Evolutionary conservation across 176 grass and related monocot species (phyloP).

Genomic region (Dactylis glomerata): DNA sequence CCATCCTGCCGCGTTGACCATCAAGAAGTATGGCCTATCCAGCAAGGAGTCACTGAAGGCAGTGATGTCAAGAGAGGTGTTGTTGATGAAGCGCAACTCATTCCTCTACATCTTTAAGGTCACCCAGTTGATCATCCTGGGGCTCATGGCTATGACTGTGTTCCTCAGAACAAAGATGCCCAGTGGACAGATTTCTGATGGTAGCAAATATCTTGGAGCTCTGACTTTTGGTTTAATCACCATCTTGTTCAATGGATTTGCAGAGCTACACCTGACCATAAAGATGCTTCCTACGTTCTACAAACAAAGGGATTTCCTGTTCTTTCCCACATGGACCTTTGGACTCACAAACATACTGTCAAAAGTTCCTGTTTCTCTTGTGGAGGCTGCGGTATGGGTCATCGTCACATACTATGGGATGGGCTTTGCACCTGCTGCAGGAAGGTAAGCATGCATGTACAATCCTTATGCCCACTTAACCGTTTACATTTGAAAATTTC

Average conservation of each 20-base stretch:
- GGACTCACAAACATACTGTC: conserved; percentile 41
- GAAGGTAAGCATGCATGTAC: conserved; percentile 23
- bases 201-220: conserved; percentile 41
- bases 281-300: conserved; percentile 58
- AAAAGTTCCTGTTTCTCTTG: conserved; percentile 50
- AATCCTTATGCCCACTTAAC: not conserved
- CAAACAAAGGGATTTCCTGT: conserved; percentile 59
- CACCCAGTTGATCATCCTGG: conserved; percentile 45
- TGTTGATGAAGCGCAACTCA: conserved; percentile 64
- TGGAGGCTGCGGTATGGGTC: conserved; percentile 51
- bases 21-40: conserved; percentile 36
- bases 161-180: conserved; percentile 57
- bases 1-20: conserved; percentile 42
- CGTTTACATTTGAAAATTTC: not conserved
- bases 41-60: conserved; percentile 49
- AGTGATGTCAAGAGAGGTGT: conserved; percentile 38
- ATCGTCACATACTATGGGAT: conserved; percentile 52
- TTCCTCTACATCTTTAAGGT: conserved; percentile 57
- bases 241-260: conserved; percentile 52
- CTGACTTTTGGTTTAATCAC: conserved; percentile 42
- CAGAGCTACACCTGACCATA: conserved; percentile 45
- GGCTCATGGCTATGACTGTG: conserved; percentile 46
- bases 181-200: conserved; percentile 19
- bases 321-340: conserved; percentile 57
- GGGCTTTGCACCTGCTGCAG: conserved; percentile 54